These are phyloP conservation scores for Globisporangium iwayamae DNA, from an alignment of 352 stramenopile species.

Conservation along the genomic window DNA sequence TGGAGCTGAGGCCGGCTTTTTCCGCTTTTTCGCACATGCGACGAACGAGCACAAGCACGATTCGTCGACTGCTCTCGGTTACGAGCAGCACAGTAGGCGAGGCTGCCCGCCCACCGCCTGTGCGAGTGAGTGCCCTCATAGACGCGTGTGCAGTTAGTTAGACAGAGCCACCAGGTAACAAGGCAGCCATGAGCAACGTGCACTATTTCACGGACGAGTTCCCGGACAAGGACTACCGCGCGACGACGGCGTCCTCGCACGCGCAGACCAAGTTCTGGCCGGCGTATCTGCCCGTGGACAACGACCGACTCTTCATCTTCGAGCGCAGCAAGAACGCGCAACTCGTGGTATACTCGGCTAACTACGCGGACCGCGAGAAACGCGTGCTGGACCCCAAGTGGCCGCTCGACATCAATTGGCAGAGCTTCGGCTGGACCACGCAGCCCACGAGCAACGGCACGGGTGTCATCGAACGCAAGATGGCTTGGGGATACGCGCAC, in stretches of 20 bases:
- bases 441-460: conserved; percentile 63
- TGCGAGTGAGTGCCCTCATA: background rate
- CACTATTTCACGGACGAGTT: conserved; percentile 73
- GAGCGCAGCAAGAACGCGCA: conserved; percentile 82
- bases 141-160: background rate
- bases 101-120: background rate
- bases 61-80: background rate
- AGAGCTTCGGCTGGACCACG: conserved; percentile 74
- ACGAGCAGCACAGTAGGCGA: background rate
- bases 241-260: conserved; percentile 55
- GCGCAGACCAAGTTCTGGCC: conserved; percentile 66
- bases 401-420: conserved; percentile 79
- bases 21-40: too few relatives aligned
- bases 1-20: background rate
- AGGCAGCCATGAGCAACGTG: conserved; percentile 16
- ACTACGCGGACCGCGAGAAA: conserved; percentile 47
- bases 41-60: background rate
- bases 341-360: conserved; percentile 72
- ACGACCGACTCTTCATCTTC: conserved; percentile 69
- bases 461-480: conserved; percentile 58
- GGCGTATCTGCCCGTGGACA: conserved; percentile 49
- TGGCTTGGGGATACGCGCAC: conserved; percentile 72
- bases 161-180: background rate
- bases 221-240: conserved; percentile 61
- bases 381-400: conserved; percentile 54